These are phyloP conservation scores for Irpex lacteus DNA, from an alignment of 1,284 basidiomycete species.

Conservation along the genomic window DNA sequence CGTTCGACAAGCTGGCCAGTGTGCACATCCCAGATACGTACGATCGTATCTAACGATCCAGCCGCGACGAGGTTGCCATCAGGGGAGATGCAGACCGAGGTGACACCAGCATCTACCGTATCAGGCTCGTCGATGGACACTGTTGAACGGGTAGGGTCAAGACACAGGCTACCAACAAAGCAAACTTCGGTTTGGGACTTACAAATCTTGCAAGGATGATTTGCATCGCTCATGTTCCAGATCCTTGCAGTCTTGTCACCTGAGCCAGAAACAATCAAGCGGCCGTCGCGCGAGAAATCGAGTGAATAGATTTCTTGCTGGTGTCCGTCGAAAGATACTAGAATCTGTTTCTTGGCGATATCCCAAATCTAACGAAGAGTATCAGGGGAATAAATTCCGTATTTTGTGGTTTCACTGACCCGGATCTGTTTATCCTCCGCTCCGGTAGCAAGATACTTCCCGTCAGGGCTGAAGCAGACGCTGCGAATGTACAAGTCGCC, in stretches of 20 bases:
- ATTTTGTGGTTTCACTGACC: slow-evolving; percentile 34
- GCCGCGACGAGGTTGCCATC: slow-evolving; percentile 70
- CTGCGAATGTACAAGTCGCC: slow-evolving; percentile 70
- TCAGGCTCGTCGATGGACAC: slow-evolving; percentile 40
- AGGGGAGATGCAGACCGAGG: slow-evolving; percentile 62
- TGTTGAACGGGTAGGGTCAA: slow-evolving; percentile 6
- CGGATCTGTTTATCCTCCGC: slow-evolving; percentile 70
- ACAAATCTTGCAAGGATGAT: slow-evolving; percentile 36
- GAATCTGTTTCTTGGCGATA: slow-evolving; percentile 67
- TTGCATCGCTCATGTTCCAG: slow-evolving; percentile 75
- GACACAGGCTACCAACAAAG: background rate
- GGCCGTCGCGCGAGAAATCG: slow-evolving; percentile 77
- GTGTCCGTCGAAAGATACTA: slow-evolving; percentile 76
- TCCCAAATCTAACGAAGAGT: slow-evolving; percentile 69
- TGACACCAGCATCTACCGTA: slow-evolving; percentile 63
- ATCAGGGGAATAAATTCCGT: background rate
- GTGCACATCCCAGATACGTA: slow-evolving; percentile 70
- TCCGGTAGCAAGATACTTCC: slow-evolving; percentile 65
- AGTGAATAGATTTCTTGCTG: slow-evolving; percentile 88
- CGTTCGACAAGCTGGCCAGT: slow-evolving; percentile 68
- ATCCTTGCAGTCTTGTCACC: slow-evolving; percentile 83
- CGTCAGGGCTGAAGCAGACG: slow-evolving; percentile 69
- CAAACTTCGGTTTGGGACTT: slow-evolving; percentile 6
- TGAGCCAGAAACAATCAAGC: slow-evolving; percentile 77
- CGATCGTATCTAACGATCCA: slow-evolving; percentile 72